Conservation (phyloP, 2,329 filamentous ascomycete genomes). For the Aureobasidium sp. region DNA sequence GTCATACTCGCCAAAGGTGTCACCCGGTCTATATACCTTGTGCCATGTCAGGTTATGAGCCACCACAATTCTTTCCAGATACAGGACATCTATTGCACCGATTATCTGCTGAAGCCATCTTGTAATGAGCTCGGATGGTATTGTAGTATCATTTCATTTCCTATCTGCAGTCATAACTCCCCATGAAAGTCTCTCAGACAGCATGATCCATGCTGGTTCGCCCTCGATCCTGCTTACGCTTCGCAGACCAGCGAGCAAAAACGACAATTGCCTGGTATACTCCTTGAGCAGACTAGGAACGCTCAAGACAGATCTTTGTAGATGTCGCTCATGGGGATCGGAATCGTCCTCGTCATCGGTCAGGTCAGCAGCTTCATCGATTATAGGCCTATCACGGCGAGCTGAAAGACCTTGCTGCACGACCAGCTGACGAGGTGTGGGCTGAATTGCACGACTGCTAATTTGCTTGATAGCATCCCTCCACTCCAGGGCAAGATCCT, state of each 20-base stretch:
- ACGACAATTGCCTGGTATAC: conserved; percentile 60
- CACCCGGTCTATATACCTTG: not conserved
- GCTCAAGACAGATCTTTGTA: conserved; percentile 17
- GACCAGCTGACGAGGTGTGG: not conserved
- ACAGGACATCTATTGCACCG: no score
- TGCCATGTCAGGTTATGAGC: not conserved
- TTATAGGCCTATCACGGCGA: conserved; percentile 12
- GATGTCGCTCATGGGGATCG: conserved; percentile 23
- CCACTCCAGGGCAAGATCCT: conserved; percentile 60
- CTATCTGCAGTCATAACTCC: not conserved
- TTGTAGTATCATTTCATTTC: not conserved
- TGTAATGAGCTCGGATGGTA: no score
- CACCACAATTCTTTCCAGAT: no score
- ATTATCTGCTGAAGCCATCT: no score
- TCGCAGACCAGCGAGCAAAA: conserved; percentile 65
- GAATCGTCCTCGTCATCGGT: conserved; percentile 14
- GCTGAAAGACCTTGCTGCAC: not conserved
- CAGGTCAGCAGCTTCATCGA: conserved; percentile 26
- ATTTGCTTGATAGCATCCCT: conserved; percentile 17
- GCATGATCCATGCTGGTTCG: conserved; percentile 67
- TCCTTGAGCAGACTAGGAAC: conserved; percentile 31
- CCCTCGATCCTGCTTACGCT: conserved; percentile 68
- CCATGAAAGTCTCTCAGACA: conserved; percentile 72
- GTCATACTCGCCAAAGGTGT: not conserved
- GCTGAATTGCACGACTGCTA: not conserved